Evolutionary conservation across 164 flowering plant species (phyloP), one percentile per base, ranked within the genome.

Genomic region (Dillenia suffruticosa): DNA sequence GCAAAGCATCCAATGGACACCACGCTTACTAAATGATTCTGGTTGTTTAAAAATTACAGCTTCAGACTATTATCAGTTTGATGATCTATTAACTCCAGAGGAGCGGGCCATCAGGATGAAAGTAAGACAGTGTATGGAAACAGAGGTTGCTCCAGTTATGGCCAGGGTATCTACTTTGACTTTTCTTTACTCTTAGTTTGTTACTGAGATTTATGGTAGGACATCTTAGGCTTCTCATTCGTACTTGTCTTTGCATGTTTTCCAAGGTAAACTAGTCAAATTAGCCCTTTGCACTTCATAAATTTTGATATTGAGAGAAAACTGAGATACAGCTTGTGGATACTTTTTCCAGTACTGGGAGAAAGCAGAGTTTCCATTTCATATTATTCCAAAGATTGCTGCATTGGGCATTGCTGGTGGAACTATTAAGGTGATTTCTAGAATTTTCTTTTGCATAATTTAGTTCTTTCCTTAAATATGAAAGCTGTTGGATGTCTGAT

Each of bases 291-390:
- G 40, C 40, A 4, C 7, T 32, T 32, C 40, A 32, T 19, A 19
- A 6, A 32, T 7, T 32, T 6, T 32, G 40, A 4, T 32, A 32
- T 32, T 6, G 0, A 6, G 40, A 32, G 40, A 6, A 5, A 32
- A 32, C 40, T 32, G 40, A 32, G 40, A 32, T 32, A 32, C 7
- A 5, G 40, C 5, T 6, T 32, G 40, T 6, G 5, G 40, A 32
- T 32, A 32, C 12, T 45, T 54, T 46, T 45, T 58, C 12, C 79
- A 94, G 97, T 91, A 87, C 59, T 94, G 99, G 99, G 99, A 94
- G 85, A 94, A 88, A 77, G 99, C 97, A 26, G 85, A 94, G 71
- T 93, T 93, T 76, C 98, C 98, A 9, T 93, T 88, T 76, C 87
- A 90, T 26, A 58, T 84, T 51, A 66, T 94, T 74, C 97, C 99